These are phyloP conservation scores for Volvox reticuliferus DNA, from an alignment of 139 green algal species.

Conservation along the genomic window DNA sequence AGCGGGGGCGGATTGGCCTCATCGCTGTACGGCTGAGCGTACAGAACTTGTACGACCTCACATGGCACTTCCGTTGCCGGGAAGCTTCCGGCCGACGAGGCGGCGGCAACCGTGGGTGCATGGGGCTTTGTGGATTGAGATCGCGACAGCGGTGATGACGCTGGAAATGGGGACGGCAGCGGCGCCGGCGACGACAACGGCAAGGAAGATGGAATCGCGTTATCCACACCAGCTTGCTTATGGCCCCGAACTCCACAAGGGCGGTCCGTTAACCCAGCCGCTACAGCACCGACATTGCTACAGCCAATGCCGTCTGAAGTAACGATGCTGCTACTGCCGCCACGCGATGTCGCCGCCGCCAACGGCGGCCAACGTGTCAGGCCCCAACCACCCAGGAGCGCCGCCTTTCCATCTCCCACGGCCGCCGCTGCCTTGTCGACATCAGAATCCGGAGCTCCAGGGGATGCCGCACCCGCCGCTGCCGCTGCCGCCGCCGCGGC, in stretches of 20 bases:
- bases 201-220: no score
- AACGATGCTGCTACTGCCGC: not conserved
- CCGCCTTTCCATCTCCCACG: not conserved
- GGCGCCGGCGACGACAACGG: not conserved
- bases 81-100: not conserved
- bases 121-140: not conserved
- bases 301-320: no score
- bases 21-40: slow-evolving; percentile 14
- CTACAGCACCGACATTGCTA: not conserved
- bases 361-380: not conserved
- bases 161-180: not conserved
- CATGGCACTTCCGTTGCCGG: not conserved
- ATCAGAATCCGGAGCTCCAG: no score
- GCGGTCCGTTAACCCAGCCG: not conserved
- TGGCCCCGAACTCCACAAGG: no score
- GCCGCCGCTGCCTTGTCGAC: not conserved
- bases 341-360: no score
- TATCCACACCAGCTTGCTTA: no score
- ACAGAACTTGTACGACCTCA: slow-evolving; percentile 32
- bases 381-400: no score
- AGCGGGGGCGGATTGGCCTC: slow-evolving; percentile 3
- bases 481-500: not conserved
- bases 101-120: not conserved
- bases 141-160: not conserved
- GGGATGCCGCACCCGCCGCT: not conserved